Evolutionary conservation across 768 basidiomycete species (phyloP).

Genomic region (Boletus rex-veris): DNA sequence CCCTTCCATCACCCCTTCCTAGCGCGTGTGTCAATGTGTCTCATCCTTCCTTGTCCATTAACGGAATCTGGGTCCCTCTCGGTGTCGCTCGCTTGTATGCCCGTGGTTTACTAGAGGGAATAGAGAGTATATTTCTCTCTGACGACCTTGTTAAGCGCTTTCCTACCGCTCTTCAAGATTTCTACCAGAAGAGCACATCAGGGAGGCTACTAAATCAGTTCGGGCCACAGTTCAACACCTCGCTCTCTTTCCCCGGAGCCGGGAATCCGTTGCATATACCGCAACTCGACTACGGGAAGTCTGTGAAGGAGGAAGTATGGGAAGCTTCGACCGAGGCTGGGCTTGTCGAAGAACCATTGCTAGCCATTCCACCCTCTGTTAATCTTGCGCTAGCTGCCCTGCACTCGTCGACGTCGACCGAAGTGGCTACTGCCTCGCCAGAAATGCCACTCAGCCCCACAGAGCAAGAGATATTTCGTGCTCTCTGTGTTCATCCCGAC

Average conservation of each 20-base stretch:
- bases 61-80: conserved; percentile 72
- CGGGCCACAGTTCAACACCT: conserved; percentile 59
- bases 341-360: conserved; percentile 21
- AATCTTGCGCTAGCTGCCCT: conserved; percentile 30
- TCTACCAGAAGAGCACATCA: conserved; percentile 46
- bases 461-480: conserved; percentile 69
- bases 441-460: conserved; percentile 59
- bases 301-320: conserved; percentile 18
- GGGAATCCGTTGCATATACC: neutral
- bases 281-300: conserved; percentile 2
- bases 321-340: conserved; percentile 16
- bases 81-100: conserved; percentile 46
- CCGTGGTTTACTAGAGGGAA: conserved; percentile 23
- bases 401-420: conserved; percentile 16
- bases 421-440: conserved; percentile 6
- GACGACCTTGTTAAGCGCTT: conserved; percentile 61
- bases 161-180: conserved; percentile 57
- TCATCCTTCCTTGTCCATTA: conserved; percentile 50
- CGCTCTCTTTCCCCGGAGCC: conserved; percentile 16
- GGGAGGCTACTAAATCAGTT: conserved; percentile 55
- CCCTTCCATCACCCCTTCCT: conserved; percentile 33
- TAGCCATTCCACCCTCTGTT: conserved; percentile 27
- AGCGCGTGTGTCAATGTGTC: conserved; percentile 49
- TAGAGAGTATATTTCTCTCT: conserved; percentile 56
- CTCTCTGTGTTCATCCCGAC: conserved; percentile 57